Evolutionary conservation across 108 stramenopile genomes (phyloP).

Genomic region (Heterococcus sp.): DNA sequence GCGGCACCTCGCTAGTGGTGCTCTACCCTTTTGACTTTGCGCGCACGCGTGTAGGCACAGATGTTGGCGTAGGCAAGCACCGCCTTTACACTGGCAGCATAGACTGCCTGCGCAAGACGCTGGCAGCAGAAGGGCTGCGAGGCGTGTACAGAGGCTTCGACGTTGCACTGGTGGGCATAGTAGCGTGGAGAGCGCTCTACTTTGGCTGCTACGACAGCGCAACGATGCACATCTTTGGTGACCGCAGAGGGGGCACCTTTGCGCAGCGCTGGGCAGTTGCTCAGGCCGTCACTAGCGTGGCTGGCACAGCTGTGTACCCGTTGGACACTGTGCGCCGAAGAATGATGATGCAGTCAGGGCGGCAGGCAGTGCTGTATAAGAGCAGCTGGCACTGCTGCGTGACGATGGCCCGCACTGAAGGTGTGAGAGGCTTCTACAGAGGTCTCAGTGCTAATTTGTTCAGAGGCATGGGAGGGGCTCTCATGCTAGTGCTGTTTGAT

Average conservation of each 20-base stretch:
- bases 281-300: constrained; percentile 78
- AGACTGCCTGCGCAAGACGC: constrained; percentile 91
- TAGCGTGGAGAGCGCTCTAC: constrained; percentile 94
- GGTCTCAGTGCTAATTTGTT: constrained; percentile 95
- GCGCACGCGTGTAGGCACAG: constrained; percentile 94
- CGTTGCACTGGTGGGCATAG: constrained; percentile 74
- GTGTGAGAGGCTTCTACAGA: constrained; percentile 84
- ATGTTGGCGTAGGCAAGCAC: constrained; percentile 78
- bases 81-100: constrained; percentile 87
- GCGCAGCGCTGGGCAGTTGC: constrained; percentile 93
- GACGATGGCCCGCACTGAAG: constrained; percentile 83
- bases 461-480: constrained; percentile 90
- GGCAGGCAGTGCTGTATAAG: constrained; percentile 78
- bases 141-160: constrained; percentile 98
- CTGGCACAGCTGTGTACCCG: constrained; percentile 94
- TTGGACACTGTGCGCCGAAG: constrained; percentile 98
- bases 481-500: constrained; percentile 94
- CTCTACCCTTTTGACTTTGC: constrained; percentile 98
- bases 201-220: constrained; percentile 97
- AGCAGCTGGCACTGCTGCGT: constrained; percentile 88
- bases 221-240: constrained; percentile 2
- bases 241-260: constrained; percentile 77
- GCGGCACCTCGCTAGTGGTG: constrained; percentile 86
- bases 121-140: constrained; percentile 13
- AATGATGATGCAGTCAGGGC: constrained; percentile 96